Evolutionary conservation across 1,284 basidiomycete genomes (phyloP), one percentile per base, ranked within the genome.

Genomic region (Ustilago nuda): DNA sequence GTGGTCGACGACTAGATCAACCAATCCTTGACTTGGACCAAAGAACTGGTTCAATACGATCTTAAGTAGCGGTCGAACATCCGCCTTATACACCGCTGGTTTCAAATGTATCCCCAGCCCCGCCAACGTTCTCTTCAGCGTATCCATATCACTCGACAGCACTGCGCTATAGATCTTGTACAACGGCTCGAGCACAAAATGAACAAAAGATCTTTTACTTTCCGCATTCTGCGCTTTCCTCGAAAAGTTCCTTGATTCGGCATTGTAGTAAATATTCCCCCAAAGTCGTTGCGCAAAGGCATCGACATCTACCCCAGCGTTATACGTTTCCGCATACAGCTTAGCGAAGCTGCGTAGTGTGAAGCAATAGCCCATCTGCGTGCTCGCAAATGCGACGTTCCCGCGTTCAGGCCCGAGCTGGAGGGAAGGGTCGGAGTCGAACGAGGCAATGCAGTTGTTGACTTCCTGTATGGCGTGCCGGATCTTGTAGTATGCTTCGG

Each of bases 401-500:
- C 96, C 97, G 50, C 91, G 90, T 86, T 99, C 97, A 0, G 97
- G 97, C 73, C 93, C 95, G 37, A 99, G 87, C 53, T 95, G 91
- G 57, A 93, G 88, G 56, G 91, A 91, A 52, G 95, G 94, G 86
- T 96, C 91, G 8, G 94, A 91, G 86, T 97, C 91, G 82, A 97
- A 93, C 43, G 91, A 89, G 77, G 94, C 96, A 76, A 76, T 79
- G 66, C 72, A 32, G 12, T 92, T 93, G 87, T 99, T 99, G 70
- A 99, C 92, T 86, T 99, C 97, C 85, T 99, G 97, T 69, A 99
- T 96, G 6, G 96, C 97, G 84, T 98, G 96, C 86, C 94, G 97
- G 80, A 99, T 93, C 89, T 99, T 99, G 88, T 96, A 98, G 88
- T 94, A 99, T 1, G 97, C 97, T 83, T 99, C 97, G 52, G 92